Percentiles rank a stretch among this genome's conserved stretches.
Evolutionary conservation across 108 stramenopile genomes (phyloP).

Genomic region (Schizochytrium sp.): DNA sequence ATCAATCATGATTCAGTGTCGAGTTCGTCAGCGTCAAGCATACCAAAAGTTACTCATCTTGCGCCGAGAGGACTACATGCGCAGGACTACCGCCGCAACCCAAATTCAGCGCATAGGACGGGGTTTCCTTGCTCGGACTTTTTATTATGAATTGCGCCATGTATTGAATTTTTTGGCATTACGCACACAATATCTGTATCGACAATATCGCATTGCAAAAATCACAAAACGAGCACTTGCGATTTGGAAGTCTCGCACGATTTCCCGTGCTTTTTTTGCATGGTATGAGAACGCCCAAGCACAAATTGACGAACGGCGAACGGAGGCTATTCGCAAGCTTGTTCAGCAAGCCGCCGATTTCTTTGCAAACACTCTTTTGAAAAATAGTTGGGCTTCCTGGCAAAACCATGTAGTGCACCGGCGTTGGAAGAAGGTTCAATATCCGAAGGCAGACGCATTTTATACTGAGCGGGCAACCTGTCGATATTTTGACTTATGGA

Average conservation of each 20-base stretch:
- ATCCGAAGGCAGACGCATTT: background rate
- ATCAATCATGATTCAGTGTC: conserved; percentile 8
- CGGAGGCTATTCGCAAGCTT: background rate
- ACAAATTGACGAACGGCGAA: background rate
- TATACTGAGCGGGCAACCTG: background rate
- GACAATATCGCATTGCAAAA: background rate
- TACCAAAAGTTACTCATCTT: background rate
- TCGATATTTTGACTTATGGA: background rate
- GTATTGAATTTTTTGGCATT: conserved; percentile 23
- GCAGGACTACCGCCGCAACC: background rate
- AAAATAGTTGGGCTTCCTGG: background rate
- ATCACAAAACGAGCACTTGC: background rate
- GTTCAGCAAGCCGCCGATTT: background rate
- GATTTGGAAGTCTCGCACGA: background rate
- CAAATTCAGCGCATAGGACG: background rate
- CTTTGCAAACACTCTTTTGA: background rate
- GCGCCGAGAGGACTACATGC: background rate
- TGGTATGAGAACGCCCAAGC: conserved; percentile 1
- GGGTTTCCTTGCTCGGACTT: background rate
- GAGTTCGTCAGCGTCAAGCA: background rate
- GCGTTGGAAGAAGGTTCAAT: conserved; percentile 25
- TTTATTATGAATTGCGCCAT: background rate
- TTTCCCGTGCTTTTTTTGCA: background rate
- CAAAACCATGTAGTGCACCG: conserved; percentile 8
- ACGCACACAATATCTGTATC: conserved; percentile 11